Conservation (phyloP, 2,329 filamentous ascomycete species). For the Juglanconis oblonga region DNA sequence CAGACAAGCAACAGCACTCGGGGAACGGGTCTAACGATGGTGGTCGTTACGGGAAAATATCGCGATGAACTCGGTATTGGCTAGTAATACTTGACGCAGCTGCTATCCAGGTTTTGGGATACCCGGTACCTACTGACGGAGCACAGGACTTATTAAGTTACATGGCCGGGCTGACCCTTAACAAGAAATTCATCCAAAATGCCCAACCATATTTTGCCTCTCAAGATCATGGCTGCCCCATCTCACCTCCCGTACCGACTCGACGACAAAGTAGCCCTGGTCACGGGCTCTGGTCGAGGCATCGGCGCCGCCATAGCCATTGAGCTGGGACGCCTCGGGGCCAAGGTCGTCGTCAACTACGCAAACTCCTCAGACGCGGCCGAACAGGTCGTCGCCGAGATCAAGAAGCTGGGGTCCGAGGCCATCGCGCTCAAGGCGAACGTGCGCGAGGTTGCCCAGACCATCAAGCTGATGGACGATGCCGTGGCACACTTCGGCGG, state of each 20-base stretch:
- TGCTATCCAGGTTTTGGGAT: too few species aligned
- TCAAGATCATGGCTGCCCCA: not conserved
- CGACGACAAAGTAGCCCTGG: not conserved
- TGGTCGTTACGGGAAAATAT: too few species aligned
- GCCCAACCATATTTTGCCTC: too few species aligned
- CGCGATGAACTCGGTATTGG: too few species aligned
- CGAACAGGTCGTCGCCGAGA: conserved; percentile 62
- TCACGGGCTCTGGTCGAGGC: conserved; percentile 48
- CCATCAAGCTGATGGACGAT: conserved; percentile 59
- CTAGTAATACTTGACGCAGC: too few species aligned
- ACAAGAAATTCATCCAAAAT: not conserved
- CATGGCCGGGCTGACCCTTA: too few species aligned
- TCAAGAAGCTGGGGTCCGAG: conserved; percentile 62
- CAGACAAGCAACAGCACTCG: too few species aligned
- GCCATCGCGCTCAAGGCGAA: conserved; percentile 67
- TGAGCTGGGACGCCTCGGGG: conserved; percentile 62
- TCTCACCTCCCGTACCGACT: not conserved
- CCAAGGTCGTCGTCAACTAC: conserved; percentile 66
- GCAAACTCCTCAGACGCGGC: conserved; percentile 63
- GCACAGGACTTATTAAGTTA: too few species aligned
- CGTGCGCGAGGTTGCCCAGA: conserved; percentile 62
- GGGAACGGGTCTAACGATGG: too few species aligned
- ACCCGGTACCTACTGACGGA: too few species aligned
- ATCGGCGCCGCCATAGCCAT: conserved; percentile 66
- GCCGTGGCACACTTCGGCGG: conserved; percentile 62